Base-by-base conservation (phyloP, 345 rosid genomes). In the Linum trigynum region DNA sequence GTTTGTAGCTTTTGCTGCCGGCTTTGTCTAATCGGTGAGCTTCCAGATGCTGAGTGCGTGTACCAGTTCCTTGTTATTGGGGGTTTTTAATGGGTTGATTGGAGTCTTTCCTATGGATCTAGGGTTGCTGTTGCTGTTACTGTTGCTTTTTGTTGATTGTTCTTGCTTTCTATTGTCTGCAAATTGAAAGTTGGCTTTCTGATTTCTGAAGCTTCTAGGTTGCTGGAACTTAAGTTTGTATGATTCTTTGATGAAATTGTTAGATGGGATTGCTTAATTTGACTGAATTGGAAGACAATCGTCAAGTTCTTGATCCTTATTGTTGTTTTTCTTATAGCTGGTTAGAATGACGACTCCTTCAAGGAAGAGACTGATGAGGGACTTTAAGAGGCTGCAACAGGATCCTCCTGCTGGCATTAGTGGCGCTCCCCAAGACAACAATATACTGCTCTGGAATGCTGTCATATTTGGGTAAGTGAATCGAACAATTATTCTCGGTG, bases 401-500 rank as follows among this genome's bases (percentile, higher is more conserved):
- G 90, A 85, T 64, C 90, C 90, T 59, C 90, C 90, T 39, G 90
- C 90, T 1, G 90, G 90, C 8, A 82, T 85, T 37, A 85, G 90
- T 48, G 87, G 90, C 57, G 90, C 90, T 64, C 89, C 89, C 5
- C 89, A 85, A 67, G 90, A 85, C 64, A 82, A 81, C 74, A 85
- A 81, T 57, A 85, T 85, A 43, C 77, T 85, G 87, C 71, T 85
- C 15, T 85, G 90, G 90, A 85, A 85, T 71, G 90, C 90, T 5
- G 90, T 85, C 60, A 85, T 85, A 67, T 85, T 85, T n/a, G 90
- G 90, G 90, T 83, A 79, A 64, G 66, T 36, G 6, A n/a, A 37
- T 40, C 38, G 40, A 63, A 41, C 41, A 17, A 11, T 11, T 39
- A 35, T 12, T 8, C 43, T 62, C 12, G 32, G 2, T 37, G 35